Evolutionary conservation across 179 eudicot genomes (phyloP), one percentile per base, ranked within the genome.

Genomic region (Silene coronaria): DNA sequence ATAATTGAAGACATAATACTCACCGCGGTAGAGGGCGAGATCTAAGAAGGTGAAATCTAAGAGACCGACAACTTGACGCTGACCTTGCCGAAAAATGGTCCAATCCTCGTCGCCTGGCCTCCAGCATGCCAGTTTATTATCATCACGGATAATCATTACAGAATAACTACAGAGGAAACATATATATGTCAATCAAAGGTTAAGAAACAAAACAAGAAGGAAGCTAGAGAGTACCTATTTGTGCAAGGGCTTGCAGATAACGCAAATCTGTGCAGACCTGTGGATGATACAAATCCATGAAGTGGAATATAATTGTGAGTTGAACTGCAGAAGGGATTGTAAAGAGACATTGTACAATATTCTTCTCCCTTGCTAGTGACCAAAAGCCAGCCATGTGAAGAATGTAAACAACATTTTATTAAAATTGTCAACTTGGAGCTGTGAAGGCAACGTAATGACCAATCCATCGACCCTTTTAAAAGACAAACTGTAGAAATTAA

Each of bases 231-330:
- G 10, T 32, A 36, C 16, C 71, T 67, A n/a, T 8, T 36, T 10
- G 55, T 67, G 71, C 71, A 36, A 67, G 71, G 71, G 71, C 53
- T 67, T n/a, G 71, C 53, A 19, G 71, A 67, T 51, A 19, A 36
- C 17, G 32, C 9, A 5, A 67, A 67, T 42, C 55, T 67, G 8
- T 4, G 21, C 17, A 19, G 16, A 67, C 16, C 4, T 3, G 27
- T 57, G 0, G 3, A 1, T 23, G 72, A 1, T 11, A 12, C 58
- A 46, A 26, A 6, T 23, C 30, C 32, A 2, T 58, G 72, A 45
- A 69, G 72, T 69, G 32, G 32, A 24, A 69, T 69, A 45, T 22
- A 45, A 45, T 69, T 69, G 32, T 22, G 57, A 12, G 72, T 2
- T 34, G 51, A 38, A n/a, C 6, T 7, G 16, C 70, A 22, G 32